Base-by-base conservation (phyloP, 805 yeast genomes). In the Cyberlindnera lachancei region DNA sequence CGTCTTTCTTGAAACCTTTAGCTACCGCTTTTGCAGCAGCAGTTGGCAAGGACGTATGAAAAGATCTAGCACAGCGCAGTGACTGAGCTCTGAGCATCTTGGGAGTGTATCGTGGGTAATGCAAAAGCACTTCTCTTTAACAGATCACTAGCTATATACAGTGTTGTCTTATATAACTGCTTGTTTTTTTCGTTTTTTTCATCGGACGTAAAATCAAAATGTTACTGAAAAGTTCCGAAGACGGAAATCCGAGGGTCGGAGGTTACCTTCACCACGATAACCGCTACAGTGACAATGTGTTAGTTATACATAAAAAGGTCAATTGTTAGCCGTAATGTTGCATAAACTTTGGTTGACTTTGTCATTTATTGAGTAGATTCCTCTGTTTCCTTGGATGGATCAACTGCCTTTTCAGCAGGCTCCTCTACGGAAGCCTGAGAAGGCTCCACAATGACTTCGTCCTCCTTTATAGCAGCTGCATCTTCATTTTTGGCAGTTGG, bases 1-100 rank as follows among this genome's bases (percentile, higher is more conserved):
- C 42, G 4, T 34, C 36, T 17, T 25, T 37, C 37, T 39, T 42
- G 39, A 37, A 42, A 4, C 43, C 43, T 16, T 42, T 35, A 5
- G 43, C 35, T 13, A 34, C 13, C 16, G 42, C 40, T 35, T 42
- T 42, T 12, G 42, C 36, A 21, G 39, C 45, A 2, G 35, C 11
- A 14, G 32, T 14, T 6, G 20, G 10, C 6, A 16, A 9, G 2
- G 30, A 7, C 3, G 34, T 20, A 17, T 25, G 30, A 3, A 31
- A 12, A 3, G 19, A 17, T 25, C 34, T 25, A 25, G 19, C 29
- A n/a, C 12, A 16, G 22, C 25, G 30, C n/a, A 21, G 18, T 14
- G 24, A 9, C 14, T 25, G 28, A 8, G 32, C 26, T 29, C 32
- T 34, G 11, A 40, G 29, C 44, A 40, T 40, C 16, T 16, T 25